These are phyloP conservation scores for Pythium monospermum DNA, from an alignment of 352 stramenopile genomes.

Conservation along the genomic window DNA sequence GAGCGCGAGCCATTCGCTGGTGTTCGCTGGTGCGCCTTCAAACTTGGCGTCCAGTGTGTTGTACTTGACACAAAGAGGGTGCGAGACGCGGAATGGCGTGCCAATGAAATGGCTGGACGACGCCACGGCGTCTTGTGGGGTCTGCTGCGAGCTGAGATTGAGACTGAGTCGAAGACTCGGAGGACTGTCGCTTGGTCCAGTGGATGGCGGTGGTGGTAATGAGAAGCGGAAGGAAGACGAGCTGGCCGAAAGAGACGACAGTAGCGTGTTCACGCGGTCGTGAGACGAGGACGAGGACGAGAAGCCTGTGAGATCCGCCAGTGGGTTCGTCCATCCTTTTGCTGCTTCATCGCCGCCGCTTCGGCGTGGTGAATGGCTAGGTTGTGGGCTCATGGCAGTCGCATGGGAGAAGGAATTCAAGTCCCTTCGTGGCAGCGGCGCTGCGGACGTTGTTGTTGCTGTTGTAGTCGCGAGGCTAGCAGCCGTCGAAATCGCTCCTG, in stretches of 20 bases:
- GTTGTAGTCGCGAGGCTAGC: too few relatives aligned
- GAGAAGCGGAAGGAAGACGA: background rate
- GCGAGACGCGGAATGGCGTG: constrained; percentile 40
- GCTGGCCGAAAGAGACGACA: constrained; percentile 21
- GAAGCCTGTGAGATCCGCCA: constrained; percentile 35
- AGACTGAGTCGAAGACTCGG: background rate
- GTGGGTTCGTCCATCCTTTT: constrained; percentile 27
- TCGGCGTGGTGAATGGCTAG: too few relatives aligned
- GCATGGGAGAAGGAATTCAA: constrained; percentile 11
- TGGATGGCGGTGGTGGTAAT: background rate
- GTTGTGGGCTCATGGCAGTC: too few relatives aligned
- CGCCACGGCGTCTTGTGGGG: too few relatives aligned
- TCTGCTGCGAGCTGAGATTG: too few relatives aligned
- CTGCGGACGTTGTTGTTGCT: background rate
- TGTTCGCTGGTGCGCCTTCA: constrained; percentile 33
- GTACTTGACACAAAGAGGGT: constrained; percentile 47
- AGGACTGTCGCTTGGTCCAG: background rate
- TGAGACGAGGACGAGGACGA: too few relatives aligned
- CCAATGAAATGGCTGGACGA: constrained; percentile 42
- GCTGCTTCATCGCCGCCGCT: constrained; percentile 6
- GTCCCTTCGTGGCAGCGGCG: background rate
- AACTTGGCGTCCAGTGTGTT: constrained; percentile 54
- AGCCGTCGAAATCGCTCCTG: too few relatives aligned
- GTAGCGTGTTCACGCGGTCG: constrained; percentile 30
- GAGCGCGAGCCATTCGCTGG: constrained; percentile 27